Percentiles rank a stretch among this genome's conserved stretches.
Conservation (phyloP, 768 basidiomycete species). For the Xanthoconium stramineum region DNA sequence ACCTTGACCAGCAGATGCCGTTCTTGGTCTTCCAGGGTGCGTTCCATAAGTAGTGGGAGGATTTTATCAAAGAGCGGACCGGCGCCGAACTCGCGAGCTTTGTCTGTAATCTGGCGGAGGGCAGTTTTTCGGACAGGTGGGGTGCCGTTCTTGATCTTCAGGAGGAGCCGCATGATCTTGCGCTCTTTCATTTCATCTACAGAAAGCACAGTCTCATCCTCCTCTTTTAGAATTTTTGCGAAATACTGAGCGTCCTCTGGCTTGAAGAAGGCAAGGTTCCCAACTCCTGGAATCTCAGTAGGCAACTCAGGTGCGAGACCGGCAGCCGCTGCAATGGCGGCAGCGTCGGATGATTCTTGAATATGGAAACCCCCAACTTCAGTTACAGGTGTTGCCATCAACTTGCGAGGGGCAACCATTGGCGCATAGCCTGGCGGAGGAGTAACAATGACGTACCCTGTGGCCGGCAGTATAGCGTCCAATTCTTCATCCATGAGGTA, state of each 20-base stretch:
- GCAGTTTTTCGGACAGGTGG: constrained; percentile 98
- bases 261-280: constrained; percentile 97
- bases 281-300: constrained; percentile 97
- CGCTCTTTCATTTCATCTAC: constrained; percentile 99
- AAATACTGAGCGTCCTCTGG: constrained; percentile 98
- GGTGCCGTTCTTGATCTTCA: constrained; percentile 99
- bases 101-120: constrained; percentile 97
- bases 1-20: constrained; percentile 98
- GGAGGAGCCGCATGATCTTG: constrained; percentile 95
- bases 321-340: constrained; percentile 83
- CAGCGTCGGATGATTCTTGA: constrained; percentile 90
- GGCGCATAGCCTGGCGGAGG: constrained; percentile 94
- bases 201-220: constrained; percentile 88
- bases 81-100: constrained; percentile 97
- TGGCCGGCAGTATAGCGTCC: constrained; percentile 79
- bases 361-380: constrained; percentile 90
- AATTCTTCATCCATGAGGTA: constrained; percentile 95
- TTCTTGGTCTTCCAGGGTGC: constrained; percentile 96
- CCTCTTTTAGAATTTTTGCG: constrained; percentile 91
- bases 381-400: constrained; percentile 53
- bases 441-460: constrained; percentile 88
- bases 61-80: constrained; percentile 99
- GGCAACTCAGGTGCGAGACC: constrained; percentile 91
- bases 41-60: constrained; percentile 95
- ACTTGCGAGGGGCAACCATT: constrained; percentile 59